These are phyloP conservation scores for Aspergillus biplanus DNA, from an alignment of 495 filamentous ascomycete species.

Conservation along the genomic window DNA sequence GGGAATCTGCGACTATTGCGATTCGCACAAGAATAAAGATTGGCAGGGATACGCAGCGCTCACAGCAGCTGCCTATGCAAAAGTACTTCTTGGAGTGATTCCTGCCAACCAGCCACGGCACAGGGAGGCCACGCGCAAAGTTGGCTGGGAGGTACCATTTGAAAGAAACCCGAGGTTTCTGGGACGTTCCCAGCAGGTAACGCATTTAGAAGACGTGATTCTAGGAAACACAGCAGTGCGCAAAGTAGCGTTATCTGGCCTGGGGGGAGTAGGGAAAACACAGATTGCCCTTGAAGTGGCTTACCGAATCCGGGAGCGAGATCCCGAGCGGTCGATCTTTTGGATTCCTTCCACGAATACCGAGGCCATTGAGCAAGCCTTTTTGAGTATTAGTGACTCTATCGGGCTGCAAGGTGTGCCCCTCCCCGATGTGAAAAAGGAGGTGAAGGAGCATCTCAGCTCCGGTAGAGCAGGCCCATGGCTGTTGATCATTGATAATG, in stretches of 20 bases:
- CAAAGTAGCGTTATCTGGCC: constrained; percentile 37
- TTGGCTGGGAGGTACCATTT: neutral
- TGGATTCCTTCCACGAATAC: constrained; percentile 14
- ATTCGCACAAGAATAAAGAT: neutral
- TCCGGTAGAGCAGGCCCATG: neutral
- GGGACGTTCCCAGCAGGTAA: neutral
- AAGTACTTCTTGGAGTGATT: neutral
- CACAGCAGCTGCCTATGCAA: neutral
- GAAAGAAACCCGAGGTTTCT: neutral
- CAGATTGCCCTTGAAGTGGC: constrained; percentile 45
- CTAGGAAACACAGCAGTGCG: neutral
- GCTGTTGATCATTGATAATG: constrained; percentile 18
- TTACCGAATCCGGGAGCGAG: constrained; percentile 27
- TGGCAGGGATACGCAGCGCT: neutral
- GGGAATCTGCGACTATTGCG: neutral
- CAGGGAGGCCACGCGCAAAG: neutral
- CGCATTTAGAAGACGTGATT: neutral
- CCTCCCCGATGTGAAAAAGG: neutral
- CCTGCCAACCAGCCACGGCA: neutral
- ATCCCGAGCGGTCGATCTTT: constrained; percentile 21
- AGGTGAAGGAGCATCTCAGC: constrained; percentile 5
- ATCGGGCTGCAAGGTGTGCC: neutral
- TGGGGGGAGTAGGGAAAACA: constrained; percentile 48
- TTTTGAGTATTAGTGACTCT: neutral
- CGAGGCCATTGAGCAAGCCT: constrained; percentile 10